phyloP scores from a whole-genome alignment of 202 grass and related monocot species.

The Dendrocalamus latiflorus region DNA sequence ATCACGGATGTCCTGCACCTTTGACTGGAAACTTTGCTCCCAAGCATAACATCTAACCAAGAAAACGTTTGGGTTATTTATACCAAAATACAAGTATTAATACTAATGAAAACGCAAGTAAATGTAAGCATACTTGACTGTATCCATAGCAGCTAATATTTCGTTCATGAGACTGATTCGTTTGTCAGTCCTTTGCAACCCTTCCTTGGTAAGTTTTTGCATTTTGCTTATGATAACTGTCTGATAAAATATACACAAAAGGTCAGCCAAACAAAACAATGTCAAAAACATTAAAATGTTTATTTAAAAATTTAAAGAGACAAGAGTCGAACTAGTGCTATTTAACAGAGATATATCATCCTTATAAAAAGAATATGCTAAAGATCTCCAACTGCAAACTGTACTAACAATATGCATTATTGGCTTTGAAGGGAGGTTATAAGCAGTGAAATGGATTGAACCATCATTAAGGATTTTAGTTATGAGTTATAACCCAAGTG shows the following conservation, averaged over 20 bases:
- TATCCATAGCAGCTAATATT: constrained; percentile 98
- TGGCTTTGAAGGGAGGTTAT: constrained; percentile 6
- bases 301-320: background rate
- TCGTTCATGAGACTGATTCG: constrained; percentile 98
- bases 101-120: background rate
- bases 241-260: constrained; percentile 41
- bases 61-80: constrained; percentile 10
- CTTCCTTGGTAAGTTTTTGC: constrained; percentile 96
- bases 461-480: constrained; percentile 7
- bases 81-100: constrained; percentile 2
- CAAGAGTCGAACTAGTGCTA: background rate
- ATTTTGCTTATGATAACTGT: constrained; percentile 90
- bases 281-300: background rate
- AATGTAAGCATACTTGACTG: constrained; percentile 79
- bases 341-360: background rate
- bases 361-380: constrained; percentile 9
- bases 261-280: background rate
- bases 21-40: constrained; percentile 98
- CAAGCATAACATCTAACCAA: constrained; percentile 92
- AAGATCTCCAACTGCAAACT: constrained; percentile 2
- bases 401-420: background rate
- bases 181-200: constrained; percentile 94
- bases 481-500: background rate
- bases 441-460: background rate
- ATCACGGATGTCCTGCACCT: constrained; percentile 82